phyloP scores from a whole-genome alignment of 768 basidiomycete species.

The Boletus vinaceobasis region DNA sequence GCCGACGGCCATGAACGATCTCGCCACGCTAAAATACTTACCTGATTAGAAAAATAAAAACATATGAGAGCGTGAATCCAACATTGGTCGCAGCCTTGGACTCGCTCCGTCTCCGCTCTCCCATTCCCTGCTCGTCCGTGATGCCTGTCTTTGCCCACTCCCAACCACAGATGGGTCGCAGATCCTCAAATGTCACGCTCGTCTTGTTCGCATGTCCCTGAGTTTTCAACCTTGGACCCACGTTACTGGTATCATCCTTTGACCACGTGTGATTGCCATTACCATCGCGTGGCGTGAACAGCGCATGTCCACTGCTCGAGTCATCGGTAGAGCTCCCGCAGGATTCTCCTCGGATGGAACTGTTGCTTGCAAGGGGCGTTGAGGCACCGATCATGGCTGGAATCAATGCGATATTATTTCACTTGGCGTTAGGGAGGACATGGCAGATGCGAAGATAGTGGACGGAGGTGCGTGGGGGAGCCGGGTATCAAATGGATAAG shows the following conservation, averaged over 20 bases:
- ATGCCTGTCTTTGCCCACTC: slow-evolving; percentile 29
- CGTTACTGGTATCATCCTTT: slow-evolving; percentile 20
- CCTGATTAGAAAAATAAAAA: neutral
- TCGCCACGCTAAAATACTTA: slow-evolving; percentile 64
- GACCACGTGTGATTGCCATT: slow-evolving; percentile 47
- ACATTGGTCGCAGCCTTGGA: slow-evolving; percentile 87
- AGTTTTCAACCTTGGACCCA: slow-evolving; percentile 26
- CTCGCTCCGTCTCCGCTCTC: slow-evolving; percentile 71
- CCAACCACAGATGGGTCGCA: slow-evolving; percentile 30
- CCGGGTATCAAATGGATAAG: neutral
- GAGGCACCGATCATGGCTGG: slow-evolving; percentile 28
- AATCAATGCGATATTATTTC: slow-evolving; percentile 27
- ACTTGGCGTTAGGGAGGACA: slow-evolving; percentile 7
- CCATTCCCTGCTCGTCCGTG: slow-evolving; percentile 53
- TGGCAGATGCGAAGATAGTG: slow-evolving; percentile 3
- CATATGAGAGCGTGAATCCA: slow-evolving; percentile 6
- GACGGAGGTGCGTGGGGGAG: slow-evolving; percentile 17
- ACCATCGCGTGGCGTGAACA: slow-evolving; percentile 75
- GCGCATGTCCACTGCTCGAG: slow-evolving; percentile 75
- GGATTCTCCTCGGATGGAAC: slow-evolving; percentile 54
- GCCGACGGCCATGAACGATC: slow-evolving; percentile 75
- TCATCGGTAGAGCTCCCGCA: slow-evolving; percentile 78
- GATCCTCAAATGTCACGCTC: slow-evolving; percentile 70
- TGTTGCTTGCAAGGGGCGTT: slow-evolving; percentile 50
- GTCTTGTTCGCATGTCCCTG: slow-evolving; percentile 45